Conservation (phyloP, 1,284 basidiomycete species). For the Neolentinus lepideus region DNA sequence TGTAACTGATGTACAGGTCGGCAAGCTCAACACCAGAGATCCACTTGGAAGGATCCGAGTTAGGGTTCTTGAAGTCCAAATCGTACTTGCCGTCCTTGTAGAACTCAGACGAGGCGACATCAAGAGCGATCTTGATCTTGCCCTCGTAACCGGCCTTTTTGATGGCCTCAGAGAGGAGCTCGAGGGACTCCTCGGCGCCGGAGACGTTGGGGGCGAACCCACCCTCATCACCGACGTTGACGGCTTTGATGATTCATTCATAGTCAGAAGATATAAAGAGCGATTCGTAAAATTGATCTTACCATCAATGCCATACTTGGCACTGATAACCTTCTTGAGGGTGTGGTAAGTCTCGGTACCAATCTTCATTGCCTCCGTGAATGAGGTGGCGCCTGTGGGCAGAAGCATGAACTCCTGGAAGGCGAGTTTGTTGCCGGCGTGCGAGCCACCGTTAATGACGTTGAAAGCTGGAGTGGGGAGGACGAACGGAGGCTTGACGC, state of each 20-base stretch:
- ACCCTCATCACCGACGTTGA: slow-evolving; percentile 99
- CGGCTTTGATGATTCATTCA: slow-evolving; percentile 45
- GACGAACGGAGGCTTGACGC: slow-evolving; percentile 88
- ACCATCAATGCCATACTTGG: slow-evolving; percentile 99
- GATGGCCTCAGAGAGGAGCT: slow-evolving; percentile 94
- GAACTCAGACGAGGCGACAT: slow-evolving; percentile 99
- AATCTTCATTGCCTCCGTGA: slow-evolving; percentile 98
- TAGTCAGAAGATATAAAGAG: background rate
- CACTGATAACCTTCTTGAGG: slow-evolving; percentile 98
- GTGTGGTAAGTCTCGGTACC: slow-evolving; percentile 98
- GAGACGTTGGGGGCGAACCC: slow-evolving; percentile 98
- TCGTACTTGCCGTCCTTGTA: slow-evolving; percentile 99
- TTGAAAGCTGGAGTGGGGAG: slow-evolving; percentile 94
- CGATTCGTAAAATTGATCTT: slow-evolving; percentile 5
- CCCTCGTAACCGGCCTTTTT: slow-evolving; percentile 97
- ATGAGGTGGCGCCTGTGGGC: slow-evolving; percentile 86
- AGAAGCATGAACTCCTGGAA: slow-evolving; percentile 99
- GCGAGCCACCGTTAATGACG: slow-evolving; percentile 99
- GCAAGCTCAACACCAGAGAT: slow-evolving; percentile 91
- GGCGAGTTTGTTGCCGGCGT: slow-evolving; percentile 98
- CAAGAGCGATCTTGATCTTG: slow-evolving; percentile 98
- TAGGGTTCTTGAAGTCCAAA: slow-evolving; percentile 99
- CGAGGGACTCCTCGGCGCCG: slow-evolving; percentile 95
- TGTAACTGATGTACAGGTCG: slow-evolving; percentile 83
- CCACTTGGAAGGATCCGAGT: slow-evolving; percentile 97